Conservation (phyloP, 2,329 filamentous ascomycete species). For the Ophiostoma sp. region DNA sequence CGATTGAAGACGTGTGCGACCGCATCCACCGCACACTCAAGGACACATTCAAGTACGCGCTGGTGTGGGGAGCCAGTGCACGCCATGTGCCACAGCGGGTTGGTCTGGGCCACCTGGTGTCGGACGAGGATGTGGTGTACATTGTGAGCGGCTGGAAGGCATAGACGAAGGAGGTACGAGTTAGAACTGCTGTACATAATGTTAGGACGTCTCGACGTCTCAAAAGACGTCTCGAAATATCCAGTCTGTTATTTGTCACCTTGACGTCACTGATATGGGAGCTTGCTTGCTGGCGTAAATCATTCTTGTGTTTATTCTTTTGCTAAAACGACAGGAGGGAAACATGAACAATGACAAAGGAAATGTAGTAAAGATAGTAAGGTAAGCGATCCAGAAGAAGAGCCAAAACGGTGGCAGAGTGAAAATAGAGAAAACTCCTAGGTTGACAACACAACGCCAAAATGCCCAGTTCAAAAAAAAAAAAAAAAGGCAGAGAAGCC, state of each 20-base stretch:
- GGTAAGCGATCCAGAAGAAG: not conserved
- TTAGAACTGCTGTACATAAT: not conserved
- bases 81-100: conserved; percentile 93
- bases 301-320: not conserved
- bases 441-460: conserved; percentile 12
- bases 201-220: not conserved
- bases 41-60: conserved; percentile 97
- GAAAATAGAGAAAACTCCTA: not conserved
- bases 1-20: conserved; percentile 96
- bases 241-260: not conserved
- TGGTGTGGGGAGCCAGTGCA: conserved; percentile 97
- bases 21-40: conserved; percentile 90
- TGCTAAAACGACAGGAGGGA: not conserved
- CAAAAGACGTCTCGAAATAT: not conserved
- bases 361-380: not conserved
- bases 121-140: conserved; percentile 68
- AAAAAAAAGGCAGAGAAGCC: not conserved
- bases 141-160: conserved; percentile 66
- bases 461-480: not conserved
- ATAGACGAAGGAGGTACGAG: conserved; percentile 35
- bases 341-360: conserved; percentile 6
- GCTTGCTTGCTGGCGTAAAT: not conserved
- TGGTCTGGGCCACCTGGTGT: conserved; percentile 77
- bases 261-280: not conserved
- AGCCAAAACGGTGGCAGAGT: not conserved